Conservation (phyloP, 1,284 basidiomycete species). For the Cryptococcus sp. region DNA sequence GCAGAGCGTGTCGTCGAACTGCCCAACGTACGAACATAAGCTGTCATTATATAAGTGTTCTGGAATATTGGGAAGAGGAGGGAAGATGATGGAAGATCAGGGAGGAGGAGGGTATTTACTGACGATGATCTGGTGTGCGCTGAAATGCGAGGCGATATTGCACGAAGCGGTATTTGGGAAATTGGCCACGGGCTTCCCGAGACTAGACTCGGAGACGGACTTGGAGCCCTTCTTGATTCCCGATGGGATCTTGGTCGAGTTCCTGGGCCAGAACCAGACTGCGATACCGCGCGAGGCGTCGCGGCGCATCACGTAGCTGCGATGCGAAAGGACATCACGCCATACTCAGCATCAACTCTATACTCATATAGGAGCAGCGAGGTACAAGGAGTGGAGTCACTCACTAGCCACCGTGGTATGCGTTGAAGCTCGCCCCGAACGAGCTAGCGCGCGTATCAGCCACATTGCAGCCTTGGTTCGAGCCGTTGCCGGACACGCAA, state of each 20-base stretch:
- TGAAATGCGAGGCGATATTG: slow-evolving; percentile 49
- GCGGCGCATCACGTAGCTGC: slow-evolving; percentile 55
- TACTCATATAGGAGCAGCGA: background rate
- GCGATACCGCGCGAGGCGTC: slow-evolving; percentile 54
- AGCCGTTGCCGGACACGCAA: slow-evolving; percentile 2
- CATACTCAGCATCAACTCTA: slow-evolving; percentile 1
- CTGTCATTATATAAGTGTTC: slow-evolving; percentile 16
- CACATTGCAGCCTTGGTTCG: slow-evolving; percentile 62
- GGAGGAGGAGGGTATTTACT: slow-evolving; percentile 57
- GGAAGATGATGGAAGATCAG: slow-evolving; percentile 28
- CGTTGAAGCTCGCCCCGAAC: slow-evolving; percentile 64
- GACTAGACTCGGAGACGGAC: slow-evolving; percentile 51
- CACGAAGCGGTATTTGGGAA: slow-evolving; percentile 54
- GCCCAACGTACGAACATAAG: background rate
- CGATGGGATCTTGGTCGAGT: slow-evolving; percentile 53
- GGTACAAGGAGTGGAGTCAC: slow-evolving; percentile 24
- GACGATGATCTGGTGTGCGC: slow-evolving; percentile 60
- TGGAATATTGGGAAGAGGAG: background rate
- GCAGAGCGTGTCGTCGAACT: slow-evolving; percentile 71
- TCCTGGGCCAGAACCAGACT: slow-evolving; percentile 62
- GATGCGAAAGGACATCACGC: slow-evolving; percentile 1
- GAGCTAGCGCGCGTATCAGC: slow-evolving; percentile 52
- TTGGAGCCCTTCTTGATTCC: slow-evolving; percentile 49
- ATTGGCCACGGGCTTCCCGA: slow-evolving; percentile 59
- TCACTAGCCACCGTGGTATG: slow-evolving; percentile 61